These are phyloP conservation scores for Staphylotrichum longicolle DNA, from an alignment of 495 filamentous ascomycete genomes.

Conservation along the genomic window DNA sequence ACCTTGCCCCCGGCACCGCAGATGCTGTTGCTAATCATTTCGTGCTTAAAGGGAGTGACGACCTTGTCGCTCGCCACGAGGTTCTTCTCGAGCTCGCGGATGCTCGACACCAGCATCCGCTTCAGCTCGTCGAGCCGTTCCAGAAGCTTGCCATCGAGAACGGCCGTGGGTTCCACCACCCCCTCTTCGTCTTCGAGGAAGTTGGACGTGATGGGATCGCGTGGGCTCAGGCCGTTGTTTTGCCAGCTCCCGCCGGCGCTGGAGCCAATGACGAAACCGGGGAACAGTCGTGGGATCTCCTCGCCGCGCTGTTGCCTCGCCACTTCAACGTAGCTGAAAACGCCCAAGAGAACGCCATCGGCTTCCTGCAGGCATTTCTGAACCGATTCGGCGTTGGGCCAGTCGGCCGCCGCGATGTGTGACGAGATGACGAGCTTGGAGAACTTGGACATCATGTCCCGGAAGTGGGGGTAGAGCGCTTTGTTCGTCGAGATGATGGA, in stretches of 20 bases:
- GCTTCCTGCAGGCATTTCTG: slow-evolving; percentile 94
- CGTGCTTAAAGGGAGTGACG: slow-evolving; percentile 66
- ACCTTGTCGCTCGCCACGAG: slow-evolving; percentile 74
- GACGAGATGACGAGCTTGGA: slow-evolving; percentile 97
- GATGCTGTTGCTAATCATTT: slow-evolving; percentile 68
- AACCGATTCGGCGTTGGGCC: slow-evolving; percentile 80
- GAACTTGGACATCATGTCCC: slow-evolving; percentile 99
- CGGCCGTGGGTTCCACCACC: slow-evolving; percentile 66
- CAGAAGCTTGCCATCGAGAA: slow-evolving; percentile 71
- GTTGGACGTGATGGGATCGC: slow-evolving; percentile 66
- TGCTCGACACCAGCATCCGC: slow-evolving; percentile 72
- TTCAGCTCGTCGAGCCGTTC: slow-evolving; percentile 83
- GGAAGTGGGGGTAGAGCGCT: slow-evolving; percentile 91
- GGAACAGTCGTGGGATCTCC: slow-evolving; percentile 80
- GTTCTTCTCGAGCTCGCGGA: slow-evolving; percentile 81
- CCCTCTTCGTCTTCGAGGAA: slow-evolving; percentile 84
- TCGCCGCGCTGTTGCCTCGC: slow-evolving; percentile 88
- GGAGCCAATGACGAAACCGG: slow-evolving; percentile 86
- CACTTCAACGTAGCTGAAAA: slow-evolving; percentile 93
- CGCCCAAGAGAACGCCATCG: slow-evolving; percentile 87
- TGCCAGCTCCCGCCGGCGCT: slow-evolving; percentile 86
- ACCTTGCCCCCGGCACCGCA: slow-evolving; percentile 73
- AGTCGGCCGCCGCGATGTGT: slow-evolving; percentile 96
- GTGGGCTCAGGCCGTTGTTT: slow-evolving; percentile 73
- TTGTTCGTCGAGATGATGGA: slow-evolving; percentile 99